Evolutionary conservation across 208 protist genomes (phyloP).

Genomic region (Leishmania lainsoni): DNA sequence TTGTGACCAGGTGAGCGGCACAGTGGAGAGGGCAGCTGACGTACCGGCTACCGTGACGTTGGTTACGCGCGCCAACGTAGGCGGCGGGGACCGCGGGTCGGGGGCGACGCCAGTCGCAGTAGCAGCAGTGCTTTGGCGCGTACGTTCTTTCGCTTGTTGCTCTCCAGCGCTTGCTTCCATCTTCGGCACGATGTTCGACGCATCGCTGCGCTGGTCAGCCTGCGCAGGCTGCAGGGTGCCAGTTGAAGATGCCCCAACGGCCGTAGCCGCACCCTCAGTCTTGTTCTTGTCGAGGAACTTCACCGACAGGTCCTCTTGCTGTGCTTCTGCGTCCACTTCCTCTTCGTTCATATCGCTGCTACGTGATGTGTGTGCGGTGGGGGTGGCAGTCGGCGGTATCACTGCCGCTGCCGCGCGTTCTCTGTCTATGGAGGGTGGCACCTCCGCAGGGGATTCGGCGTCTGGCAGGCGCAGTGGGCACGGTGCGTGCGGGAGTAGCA

Average conservation of each 20-base stretch:
- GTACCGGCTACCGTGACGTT: neutral
- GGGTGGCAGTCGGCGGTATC: neutral
- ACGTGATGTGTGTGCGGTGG: neutral
- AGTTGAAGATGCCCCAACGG: neutral
- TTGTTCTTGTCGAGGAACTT: neutral
- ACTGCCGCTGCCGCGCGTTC: neutral
- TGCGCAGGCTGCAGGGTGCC: neutral
- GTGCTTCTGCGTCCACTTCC: neutral
- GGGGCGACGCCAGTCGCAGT: neutral
- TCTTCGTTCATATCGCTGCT: neutral
- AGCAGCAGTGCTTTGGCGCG: neutral
- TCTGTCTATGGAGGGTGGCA: neutral
- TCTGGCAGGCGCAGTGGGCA: slow-evolving; percentile 38
- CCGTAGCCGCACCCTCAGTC: neutral
- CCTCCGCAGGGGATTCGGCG: neutral
- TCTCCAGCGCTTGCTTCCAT: neutral
- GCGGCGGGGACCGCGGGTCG: neutral
- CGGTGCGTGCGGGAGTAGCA: slow-evolving; percentile 56
- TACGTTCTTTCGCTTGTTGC: neutral
- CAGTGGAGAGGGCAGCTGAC: neutral
- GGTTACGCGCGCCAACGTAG: neutral
- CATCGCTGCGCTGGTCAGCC: neutral
- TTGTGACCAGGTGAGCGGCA: slow-evolving; percentile 28
- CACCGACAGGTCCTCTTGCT: neutral
- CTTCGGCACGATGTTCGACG: neutral